Conservation (phyloP, 2,329 filamentous ascomycete species). For the Leptographium wingfieldii region DNA sequence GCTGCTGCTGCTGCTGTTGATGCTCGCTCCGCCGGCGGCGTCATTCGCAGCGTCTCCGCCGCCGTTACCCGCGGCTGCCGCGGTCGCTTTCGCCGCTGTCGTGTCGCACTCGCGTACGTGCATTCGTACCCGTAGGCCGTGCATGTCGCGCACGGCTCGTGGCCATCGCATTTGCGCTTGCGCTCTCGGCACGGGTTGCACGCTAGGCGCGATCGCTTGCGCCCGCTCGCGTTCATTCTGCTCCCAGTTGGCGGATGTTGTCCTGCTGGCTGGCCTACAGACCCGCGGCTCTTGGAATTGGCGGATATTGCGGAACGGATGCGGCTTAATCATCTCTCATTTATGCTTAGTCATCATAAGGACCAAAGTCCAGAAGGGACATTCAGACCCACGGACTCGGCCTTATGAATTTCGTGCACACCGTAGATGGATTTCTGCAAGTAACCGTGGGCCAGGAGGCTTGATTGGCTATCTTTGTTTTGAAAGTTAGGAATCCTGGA, state of each 20-base stretch:
- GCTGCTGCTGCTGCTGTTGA: background rate
- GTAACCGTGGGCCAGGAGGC: too few species aligned
- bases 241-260: background rate
- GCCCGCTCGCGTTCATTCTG: background rate
- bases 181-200: conserved; percentile 3
- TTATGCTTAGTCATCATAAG: background rate
- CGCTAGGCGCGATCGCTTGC: background rate
- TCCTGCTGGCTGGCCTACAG: background rate
- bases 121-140: background rate
- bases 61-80: background rate
- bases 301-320: background rate
- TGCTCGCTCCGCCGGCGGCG: background rate
- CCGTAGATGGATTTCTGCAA: too few species aligned
- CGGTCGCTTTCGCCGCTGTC: background rate
- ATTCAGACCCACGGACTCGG: too few species aligned
- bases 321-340: too few species aligned
- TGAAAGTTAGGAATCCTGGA: too few species aligned
- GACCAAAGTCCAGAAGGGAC: too few species aligned
- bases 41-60: background rate
- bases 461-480: too few species aligned
- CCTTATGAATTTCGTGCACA: too few species aligned
- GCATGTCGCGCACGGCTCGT: background rate
- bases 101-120: background rate
- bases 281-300: too few species aligned
- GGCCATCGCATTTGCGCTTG: conserved; percentile 2